A percentile compares a stretch with the other conserved stretches of the same genome.
phyloP scores from a whole-genome alignment of 148 eudicot genomes.

The Silene latifolia region DNA sequence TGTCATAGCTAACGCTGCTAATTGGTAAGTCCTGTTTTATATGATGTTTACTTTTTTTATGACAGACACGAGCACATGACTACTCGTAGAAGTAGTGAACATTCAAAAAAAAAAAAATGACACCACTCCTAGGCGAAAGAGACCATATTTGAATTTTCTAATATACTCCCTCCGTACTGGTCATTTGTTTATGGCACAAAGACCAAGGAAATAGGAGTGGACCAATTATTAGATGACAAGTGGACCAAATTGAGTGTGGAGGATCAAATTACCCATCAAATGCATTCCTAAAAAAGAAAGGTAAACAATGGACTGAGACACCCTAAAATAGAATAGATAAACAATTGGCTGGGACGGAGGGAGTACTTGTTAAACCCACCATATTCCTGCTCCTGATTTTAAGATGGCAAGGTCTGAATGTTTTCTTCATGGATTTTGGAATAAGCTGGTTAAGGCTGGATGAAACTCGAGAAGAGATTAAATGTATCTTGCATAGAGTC shows the following conservation, averaged over 20 bases:
- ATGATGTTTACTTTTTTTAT: background rate
- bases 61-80: background rate
- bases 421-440: background rate
- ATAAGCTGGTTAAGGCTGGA: too few relatives aligned
- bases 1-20: conserved; percentile 90
- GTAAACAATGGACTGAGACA: too few relatives aligned
- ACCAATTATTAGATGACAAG: too few relatives aligned
- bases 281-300: too few relatives aligned
- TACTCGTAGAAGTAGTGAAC: background rate
- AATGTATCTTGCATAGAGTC: background rate
- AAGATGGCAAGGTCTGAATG: background rate
- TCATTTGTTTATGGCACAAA: too few relatives aligned
- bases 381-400: conserved; percentile 1
- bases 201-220: too few relatives aligned
- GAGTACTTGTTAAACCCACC: background rate
- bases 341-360: too few relatives aligned
- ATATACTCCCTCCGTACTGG: background rate
- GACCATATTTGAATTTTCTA: background rate
- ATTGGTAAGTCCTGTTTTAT: conserved; percentile 54
- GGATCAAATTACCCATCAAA: too few relatives aligned
- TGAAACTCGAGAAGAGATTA: background rate
- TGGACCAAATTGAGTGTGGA: too few relatives aligned
- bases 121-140: background rate
- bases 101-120: conserved; percentile 5
- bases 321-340: too few relatives aligned